These are phyloP conservation scores for Xylariaceae sp. DNA, from an alignment of 2,329 filamentous ascomycete genomes.

Conservation along the genomic window DNA sequence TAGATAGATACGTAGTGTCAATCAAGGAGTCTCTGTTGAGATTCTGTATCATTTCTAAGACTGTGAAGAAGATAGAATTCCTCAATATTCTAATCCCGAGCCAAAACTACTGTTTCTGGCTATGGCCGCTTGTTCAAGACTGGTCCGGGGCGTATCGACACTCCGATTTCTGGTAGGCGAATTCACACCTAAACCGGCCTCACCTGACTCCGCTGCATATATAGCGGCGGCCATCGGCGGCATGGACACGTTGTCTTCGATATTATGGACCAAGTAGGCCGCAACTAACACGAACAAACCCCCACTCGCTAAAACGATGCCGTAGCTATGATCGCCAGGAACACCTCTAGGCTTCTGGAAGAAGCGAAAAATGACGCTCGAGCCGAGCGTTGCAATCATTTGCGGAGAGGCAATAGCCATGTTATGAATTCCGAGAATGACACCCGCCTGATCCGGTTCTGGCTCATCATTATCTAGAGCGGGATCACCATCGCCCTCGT, in stretches of 20 bases:
- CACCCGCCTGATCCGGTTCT: constrained; percentile 71
- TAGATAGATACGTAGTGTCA: neutral
- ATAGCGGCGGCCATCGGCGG: constrained; percentile 34
- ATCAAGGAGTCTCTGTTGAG: neutral
- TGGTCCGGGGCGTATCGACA: constrained; percentile 39
- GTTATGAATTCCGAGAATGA: constrained; percentile 93
- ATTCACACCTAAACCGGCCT: constrained; percentile 25
- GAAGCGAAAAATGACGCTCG: constrained; percentile 75
- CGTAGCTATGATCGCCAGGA: constrained; percentile 80
- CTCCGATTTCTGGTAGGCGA: constrained; percentile 37
- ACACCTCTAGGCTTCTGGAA: constrained; percentile 83
- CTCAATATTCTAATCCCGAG: constrained; percentile 43
- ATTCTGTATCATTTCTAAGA: neutral
- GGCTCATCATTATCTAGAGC: constrained; percentile 44
- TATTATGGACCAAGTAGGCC: constrained; percentile 63
- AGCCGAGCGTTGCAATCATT: constrained; percentile 80
- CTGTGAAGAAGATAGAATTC: neutral
- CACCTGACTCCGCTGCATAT: constrained; percentile 34
- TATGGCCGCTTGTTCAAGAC: constrained; percentile 41
- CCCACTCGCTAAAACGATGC: constrained; percentile 79
- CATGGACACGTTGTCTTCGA: constrained; percentile 54
- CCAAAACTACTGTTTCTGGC: constrained; percentile 46
- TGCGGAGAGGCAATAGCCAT: constrained; percentile 89
- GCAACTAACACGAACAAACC: constrained; percentile 73
- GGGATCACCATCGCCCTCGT: constrained; percentile 16